These are phyloP conservation scores for Hippophae gyantsensis DNA, from an alignment of 306 rosid genomes.

Conservation along the genomic window DNA sequence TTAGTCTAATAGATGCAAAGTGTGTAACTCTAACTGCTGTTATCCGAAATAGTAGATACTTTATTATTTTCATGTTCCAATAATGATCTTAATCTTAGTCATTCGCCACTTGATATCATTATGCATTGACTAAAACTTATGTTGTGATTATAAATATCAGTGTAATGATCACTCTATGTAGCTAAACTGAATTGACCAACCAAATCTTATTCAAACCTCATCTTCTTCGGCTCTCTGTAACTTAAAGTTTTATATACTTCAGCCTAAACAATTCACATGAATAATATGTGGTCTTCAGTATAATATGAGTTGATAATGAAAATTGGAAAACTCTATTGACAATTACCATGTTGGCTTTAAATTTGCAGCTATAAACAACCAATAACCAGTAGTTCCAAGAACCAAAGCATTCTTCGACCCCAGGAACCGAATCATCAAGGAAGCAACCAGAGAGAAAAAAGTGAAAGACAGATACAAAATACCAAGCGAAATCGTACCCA, in stretches of 20 bases:
- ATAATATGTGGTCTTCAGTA: not conserved
- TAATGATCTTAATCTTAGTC: no score
- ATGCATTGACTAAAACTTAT: no score
- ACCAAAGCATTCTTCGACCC: constrained; percentile 77
- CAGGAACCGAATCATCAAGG: constrained; percentile 61
- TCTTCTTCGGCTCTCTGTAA: not conserved
- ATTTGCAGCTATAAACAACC: constrained; percentile 80
- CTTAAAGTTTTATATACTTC: not conserved
- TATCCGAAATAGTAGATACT: no score
- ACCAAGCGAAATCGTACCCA: constrained; percentile 84
- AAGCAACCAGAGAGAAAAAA: constrained; percentile 70
- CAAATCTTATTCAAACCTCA: no score
- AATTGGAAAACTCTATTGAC: not conserved
- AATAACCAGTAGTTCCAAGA: constrained; percentile 80
- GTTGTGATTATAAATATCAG: no score
- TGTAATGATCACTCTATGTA: no score
- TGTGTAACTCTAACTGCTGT: not conserved
- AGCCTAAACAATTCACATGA: not conserved
- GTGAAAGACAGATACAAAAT: constrained; percentile 73
- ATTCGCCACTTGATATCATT: no score
- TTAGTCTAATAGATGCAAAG: not conserved
- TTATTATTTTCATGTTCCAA: no score
- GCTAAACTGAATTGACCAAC: no score
- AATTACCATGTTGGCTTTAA: constrained; percentile 72
- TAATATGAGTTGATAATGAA: no score